Conservation (phyloP, 495 filamentous ascomycete species). For the Neurospora sp. region DNA sequence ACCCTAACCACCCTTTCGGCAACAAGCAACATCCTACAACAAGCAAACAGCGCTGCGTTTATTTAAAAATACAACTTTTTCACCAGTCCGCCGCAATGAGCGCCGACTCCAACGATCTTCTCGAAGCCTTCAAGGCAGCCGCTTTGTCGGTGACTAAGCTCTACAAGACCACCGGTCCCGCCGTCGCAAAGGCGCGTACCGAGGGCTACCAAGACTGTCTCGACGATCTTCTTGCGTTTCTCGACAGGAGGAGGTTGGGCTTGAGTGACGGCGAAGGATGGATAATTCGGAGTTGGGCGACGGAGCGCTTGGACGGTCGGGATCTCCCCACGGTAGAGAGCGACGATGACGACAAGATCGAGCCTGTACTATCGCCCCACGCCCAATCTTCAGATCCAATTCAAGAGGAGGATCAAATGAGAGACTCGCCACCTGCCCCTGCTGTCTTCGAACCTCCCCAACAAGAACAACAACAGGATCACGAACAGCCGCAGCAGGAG, state of each 20-base stretch:
- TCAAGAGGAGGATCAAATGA: slow-evolving; percentile 31
- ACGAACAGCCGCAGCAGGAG: slow-evolving; percentile 7
- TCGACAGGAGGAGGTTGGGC: slow-evolving; percentile 72
- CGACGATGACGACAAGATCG: slow-evolving; percentile 63
- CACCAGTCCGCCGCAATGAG: slow-evolving; percentile 12
- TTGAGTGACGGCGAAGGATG: slow-evolving; percentile 71
- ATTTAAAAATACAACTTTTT: neutral
- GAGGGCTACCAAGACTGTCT: slow-evolving; percentile 91
- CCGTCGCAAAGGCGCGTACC: slow-evolving; percentile 59
- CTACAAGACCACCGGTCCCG: slow-evolving; percentile 78
- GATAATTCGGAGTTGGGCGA: slow-evolving; percentile 75
- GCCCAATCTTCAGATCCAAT: slow-evolving; percentile 41
- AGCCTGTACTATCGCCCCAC: slow-evolving; percentile 50
- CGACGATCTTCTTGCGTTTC: slow-evolving; percentile 74
- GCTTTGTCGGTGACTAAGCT: slow-evolving; percentile 92
- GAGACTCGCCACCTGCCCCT: slow-evolving; percentile 33
- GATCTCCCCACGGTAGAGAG: slow-evolving; percentile 48
- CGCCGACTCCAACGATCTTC: slow-evolving; percentile 61
- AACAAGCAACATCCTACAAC: neutral
- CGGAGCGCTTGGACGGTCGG: slow-evolving; percentile 60
- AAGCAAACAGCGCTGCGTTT: neutral
- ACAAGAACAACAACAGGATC: slow-evolving; percentile 7
- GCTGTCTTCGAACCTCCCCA: slow-evolving; percentile 6
- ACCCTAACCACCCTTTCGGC: neutral
- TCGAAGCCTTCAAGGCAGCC: slow-evolving; percentile 83